Evolutionary conservation across 108 stramenopile species (phyloP).

Genomic region (Nannochloropsis oceanica): DNA sequence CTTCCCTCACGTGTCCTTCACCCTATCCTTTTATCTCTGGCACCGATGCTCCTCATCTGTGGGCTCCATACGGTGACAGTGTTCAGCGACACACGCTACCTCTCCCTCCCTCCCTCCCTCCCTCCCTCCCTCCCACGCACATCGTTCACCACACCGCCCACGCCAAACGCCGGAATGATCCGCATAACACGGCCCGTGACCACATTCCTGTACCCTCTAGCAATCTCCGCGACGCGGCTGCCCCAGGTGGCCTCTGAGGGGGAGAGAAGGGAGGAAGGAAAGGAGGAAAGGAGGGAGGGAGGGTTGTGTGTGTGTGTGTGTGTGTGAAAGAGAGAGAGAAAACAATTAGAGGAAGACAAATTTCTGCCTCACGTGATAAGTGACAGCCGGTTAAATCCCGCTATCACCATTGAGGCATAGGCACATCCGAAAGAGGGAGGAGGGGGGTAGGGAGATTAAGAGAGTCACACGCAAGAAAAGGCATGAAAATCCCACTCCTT

Average conservation of each 20-base stretch:
- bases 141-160: neutral
- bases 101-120: neutral
- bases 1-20: no score
- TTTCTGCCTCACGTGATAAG: no score
- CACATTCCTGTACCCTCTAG: neutral
- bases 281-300: neutral
- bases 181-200: neutral
- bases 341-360: no score
- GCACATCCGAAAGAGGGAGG: no score
- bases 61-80: neutral
- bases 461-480: no score
- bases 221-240: neutral
- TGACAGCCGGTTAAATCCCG: no score
- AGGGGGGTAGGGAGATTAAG: neutral
- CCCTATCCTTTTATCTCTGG: no score
- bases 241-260: neutral
- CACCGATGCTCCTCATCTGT: no score
- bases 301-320: no score
- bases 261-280: neutral
- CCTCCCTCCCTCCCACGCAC: neutral
- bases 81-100: neutral
- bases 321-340: no score
- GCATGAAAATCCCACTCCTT: no score
- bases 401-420: no score
- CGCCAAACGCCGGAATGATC: neutral